Evolutionary conservation across 345 rosid species (phyloP).

Genomic region (Boechera divaricarpa): DNA sequence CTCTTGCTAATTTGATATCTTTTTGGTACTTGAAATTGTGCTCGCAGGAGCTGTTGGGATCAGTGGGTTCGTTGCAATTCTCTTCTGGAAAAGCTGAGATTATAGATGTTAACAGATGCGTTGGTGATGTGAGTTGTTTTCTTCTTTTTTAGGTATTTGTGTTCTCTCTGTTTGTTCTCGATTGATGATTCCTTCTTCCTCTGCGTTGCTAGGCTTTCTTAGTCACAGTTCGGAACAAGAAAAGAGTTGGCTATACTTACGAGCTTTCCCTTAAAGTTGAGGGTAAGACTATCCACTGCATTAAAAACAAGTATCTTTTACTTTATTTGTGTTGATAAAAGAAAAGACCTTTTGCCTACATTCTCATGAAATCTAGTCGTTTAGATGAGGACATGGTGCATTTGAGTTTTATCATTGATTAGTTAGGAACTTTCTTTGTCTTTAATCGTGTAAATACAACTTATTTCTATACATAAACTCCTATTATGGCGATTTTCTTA

Average conservation of each 20-base stretch:
- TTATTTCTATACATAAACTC: not conserved
- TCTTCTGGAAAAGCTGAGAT: constrained; percentile 76
- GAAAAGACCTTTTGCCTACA: not conserved
- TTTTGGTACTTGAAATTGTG: not conserved
- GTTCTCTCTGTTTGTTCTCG: not conserved
- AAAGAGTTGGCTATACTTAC: constrained; percentile 85
- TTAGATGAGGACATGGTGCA: not conserved
- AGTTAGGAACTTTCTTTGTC: not conserved
- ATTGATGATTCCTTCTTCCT: constrained; percentile 1
- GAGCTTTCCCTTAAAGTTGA: constrained; percentile 76
- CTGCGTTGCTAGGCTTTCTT: constrained; percentile 70
- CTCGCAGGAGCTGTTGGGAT: constrained; percentile 69
- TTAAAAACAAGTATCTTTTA: not conserved
- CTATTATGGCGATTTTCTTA: constrained; percentile 25
- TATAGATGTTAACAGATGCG: constrained; percentile 68
- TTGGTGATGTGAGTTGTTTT: constrained; percentile 74
- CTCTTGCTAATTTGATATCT: not conserved
- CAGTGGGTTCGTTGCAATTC: constrained; percentile 72
- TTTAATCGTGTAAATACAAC: not conserved
- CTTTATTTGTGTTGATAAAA: not conserved
- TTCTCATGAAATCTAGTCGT: not conserved
- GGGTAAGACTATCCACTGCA: constrained; percentile 49
- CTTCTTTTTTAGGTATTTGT: not conserved
- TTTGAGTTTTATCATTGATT: not conserved
- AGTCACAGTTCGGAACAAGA: constrained; percentile 91